Percentiles rank a stretch among this genome's conserved stretches.
Evolutionary conservation across 1,139 yeast species (phyloP).

Genomic region (Arxiozyma telluris): DNA sequence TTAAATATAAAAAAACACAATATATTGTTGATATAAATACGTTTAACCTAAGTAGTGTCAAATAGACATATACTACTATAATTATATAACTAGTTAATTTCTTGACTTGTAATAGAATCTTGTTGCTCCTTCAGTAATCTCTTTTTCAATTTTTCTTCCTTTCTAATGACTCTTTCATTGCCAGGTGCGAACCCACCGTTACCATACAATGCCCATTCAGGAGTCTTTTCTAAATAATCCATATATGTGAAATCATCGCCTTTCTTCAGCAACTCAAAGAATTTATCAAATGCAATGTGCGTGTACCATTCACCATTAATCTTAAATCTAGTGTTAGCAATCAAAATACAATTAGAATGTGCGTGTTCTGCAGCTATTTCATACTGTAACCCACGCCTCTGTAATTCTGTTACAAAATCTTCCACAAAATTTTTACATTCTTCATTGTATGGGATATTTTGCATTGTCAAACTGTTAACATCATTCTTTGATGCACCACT

Average conservation of each 20-base stretch:
- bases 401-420: conserved; percentile 49
- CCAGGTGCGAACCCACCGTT: conserved; percentile 89
- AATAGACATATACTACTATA: neutral
- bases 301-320: conserved; percentile 76
- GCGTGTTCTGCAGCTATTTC: conserved; percentile 94
- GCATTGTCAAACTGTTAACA: conserved; percentile 89
- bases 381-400: conserved; percentile 56
- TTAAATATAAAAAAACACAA: neutral
- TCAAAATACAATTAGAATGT: conserved; percentile 83
- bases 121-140: conserved; percentile 6
- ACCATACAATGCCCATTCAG: conserved; percentile 88
- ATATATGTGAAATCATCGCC: conserved; percentile 63
- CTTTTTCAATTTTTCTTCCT: conserved; percentile 41
- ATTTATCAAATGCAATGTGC: conserved; percentile 73
- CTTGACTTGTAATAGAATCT: neutral
- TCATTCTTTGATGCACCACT: conserved; percentile 78
- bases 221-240: conserved; percentile 76
- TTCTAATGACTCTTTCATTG: conserved; percentile 60
- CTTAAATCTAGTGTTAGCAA: conserved; percentile 67
- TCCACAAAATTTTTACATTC: conserved; percentile 75
- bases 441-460: conserved; percentile 87
- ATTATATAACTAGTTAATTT: neutral
- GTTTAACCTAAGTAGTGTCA: no score
- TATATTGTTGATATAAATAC: neutral
- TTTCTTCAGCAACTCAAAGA: conserved; percentile 59